Evolutionary conservation across 2,329 filamentous ascomycete genomes (phyloP).

Genomic region (Cladorrhinum sp.): DNA sequence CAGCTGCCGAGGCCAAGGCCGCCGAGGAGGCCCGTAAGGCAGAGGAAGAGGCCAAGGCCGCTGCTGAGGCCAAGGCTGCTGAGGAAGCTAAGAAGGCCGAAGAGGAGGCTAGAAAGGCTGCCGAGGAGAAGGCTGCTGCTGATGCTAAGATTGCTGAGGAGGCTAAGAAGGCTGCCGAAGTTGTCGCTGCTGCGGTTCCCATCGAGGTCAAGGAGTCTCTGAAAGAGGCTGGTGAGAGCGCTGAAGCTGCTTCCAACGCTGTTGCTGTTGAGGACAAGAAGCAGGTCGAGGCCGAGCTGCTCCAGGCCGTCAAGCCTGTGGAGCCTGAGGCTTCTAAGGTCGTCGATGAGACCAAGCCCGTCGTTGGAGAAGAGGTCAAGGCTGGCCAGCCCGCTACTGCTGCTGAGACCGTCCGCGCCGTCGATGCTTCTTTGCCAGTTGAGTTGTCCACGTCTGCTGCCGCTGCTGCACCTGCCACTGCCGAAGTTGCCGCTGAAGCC

Average conservation of each 20-base stretch:
- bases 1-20: slow-evolving; percentile 34
- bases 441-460: slow-evolving; percentile 6
- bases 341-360: background rate
- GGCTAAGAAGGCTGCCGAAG: slow-evolving; percentile 23
- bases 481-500: slow-evolving; percentile 7
- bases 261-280: slow-evolving; percentile 75
- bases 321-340: slow-evolving; percentile 3
- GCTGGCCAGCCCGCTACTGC: slow-evolving; percentile 6
- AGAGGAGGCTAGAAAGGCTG: slow-evolving; percentile 12
- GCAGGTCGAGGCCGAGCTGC: slow-evolving; percentile 55
- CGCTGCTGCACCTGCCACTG: background rate
- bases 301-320: slow-evolving; percentile 14
- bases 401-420: slow-evolving; percentile 3
- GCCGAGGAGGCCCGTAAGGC: background rate
- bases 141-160: slow-evolving; percentile 62
- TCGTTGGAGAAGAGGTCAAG: slow-evolving; percentile 11
- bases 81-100: slow-evolving; percentile 19
- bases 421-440: slow-evolving; percentile 9
- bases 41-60: background rate
- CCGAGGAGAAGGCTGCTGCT: slow-evolving; percentile 1
- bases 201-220: slow-evolving; percentile 26
- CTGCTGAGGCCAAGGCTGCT: slow-evolving; percentile 3
- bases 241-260: slow-evolving; percentile 69
- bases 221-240: slow-evolving; percentile 44
- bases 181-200: slow-evolving; percentile 20